A percentile compares a stretch with the other conserved stretches of the same genome.
Conservation (phyloP, 2,329 filamentous ascomycete genomes). For the Aspergillus sclerotialis region DNA sequence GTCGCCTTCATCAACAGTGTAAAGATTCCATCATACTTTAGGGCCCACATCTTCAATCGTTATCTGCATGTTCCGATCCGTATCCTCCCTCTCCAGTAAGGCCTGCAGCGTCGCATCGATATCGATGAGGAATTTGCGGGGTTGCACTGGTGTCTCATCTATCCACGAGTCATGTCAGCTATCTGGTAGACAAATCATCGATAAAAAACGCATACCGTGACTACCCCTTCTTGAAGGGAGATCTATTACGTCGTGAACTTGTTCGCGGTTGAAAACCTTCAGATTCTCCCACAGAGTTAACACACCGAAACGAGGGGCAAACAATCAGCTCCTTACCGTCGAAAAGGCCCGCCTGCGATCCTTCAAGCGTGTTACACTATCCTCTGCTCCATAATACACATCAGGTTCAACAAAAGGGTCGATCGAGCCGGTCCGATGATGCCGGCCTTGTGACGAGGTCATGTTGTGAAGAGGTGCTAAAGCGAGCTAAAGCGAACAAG, state of each 20-base stretch:
- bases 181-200: neutral
- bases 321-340: slow-evolving; percentile 47
- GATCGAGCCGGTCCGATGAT: slow-evolving; percentile 35
- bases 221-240: slow-evolving; percentile 34
- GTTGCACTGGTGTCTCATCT: slow-evolving; percentile 67
- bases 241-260: slow-evolving; percentile 28
- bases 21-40: slow-evolving; percentile 56
- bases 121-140: slow-evolving; percentile 77
- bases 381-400: slow-evolving; percentile 53
- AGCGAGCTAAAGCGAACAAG: neutral
- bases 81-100: slow-evolving; percentile 79
- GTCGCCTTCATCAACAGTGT: neutral
- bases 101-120: slow-evolving; percentile 77
- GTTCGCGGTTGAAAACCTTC: slow-evolving; percentile 29
- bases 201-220: slow-evolving; percentile 30
- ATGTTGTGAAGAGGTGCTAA: slow-evolving; percentile 22
- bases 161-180: slow-evolving; percentile 13
- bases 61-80: slow-evolving; percentile 91
- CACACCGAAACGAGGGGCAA: no score
- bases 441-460: slow-evolving; percentile 34
- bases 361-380: slow-evolving; percentile 39
- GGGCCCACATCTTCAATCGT: slow-evolving; percentile 94
- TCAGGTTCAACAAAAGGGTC: slow-evolving; percentile 54
- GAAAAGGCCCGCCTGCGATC: slow-evolving; percentile 49
- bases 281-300: slow-evolving; percentile 21